A percentile compares a stretch with the other conserved stretches of the same genome.
These are phyloP conservation scores for Arachnomyces sp. DNA, from an alignment of 2,329 filamentous ascomycete species.

Conservation along the genomic window DNA sequence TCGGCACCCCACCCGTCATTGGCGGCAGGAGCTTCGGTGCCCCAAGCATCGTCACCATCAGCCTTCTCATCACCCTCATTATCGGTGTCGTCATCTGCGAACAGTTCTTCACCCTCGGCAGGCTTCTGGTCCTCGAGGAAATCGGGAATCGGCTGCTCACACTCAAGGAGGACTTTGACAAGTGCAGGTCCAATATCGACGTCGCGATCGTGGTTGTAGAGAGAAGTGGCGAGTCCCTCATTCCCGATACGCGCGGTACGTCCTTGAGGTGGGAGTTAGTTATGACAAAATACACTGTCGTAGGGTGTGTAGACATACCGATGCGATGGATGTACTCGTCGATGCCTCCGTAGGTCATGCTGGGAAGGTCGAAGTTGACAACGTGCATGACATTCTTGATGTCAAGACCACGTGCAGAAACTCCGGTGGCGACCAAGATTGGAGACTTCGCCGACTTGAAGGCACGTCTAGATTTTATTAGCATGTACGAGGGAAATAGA, in stretches of 20 bases:
- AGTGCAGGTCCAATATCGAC: conserved; percentile 59
- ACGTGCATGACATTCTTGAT: conserved; percentile 79
- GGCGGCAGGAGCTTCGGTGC: conserved; percentile 12
- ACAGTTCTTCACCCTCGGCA: conserved; percentile 33
- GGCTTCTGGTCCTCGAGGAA: conserved; percentile 60
- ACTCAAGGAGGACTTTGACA: conserved; percentile 74
- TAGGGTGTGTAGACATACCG: conserved; percentile 46
- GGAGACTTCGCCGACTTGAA: conserved; percentile 70
- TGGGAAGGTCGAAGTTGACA: conserved; percentile 86
- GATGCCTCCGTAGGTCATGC: conserved; percentile 68
- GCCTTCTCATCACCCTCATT: conserved; percentile 22
- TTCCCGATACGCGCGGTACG: conserved; percentile 93
- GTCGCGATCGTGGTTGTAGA: conserved; percentile 70
- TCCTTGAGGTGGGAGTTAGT: conserved; percentile 40
- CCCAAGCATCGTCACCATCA: conserved; percentile 12
- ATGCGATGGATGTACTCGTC: conserved; percentile 93
- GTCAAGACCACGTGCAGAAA: conserved; percentile 82
- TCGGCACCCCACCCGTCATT: conserved; percentile 10
- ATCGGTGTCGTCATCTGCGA: conserved; percentile 47
- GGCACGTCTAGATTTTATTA: conserved; percentile 45
- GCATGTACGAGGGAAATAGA: conserved; percentile 3
- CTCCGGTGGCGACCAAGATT: conserved; percentile 76
- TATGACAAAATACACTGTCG: conserved; percentile 6
- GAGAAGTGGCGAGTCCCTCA: conserved; percentile 74
- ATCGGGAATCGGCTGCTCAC: conserved; percentile 67